phyloP scores from a whole-genome alignment of 2,329 filamentous ascomycete genomes.

The Fusarium sp. region DNA sequence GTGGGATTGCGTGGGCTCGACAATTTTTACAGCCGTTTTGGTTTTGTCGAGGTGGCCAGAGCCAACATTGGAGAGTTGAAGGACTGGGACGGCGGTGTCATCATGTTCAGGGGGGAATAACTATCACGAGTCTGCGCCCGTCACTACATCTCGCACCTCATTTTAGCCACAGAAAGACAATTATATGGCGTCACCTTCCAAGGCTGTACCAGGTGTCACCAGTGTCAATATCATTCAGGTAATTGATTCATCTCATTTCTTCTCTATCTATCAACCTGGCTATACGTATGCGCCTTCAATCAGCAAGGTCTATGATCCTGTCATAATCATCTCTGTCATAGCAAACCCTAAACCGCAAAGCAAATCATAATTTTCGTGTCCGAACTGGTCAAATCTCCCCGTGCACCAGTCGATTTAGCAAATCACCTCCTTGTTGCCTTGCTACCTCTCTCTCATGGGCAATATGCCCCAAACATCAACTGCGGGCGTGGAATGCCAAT shows the following conservation, averaged over 20 bases:
- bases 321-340: constrained; percentile 25
- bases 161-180: not conserved
- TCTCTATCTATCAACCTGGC: constrained; percentile 3
- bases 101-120: constrained; percentile 56
- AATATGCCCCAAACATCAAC: constrained; percentile 8
- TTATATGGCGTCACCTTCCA: not conserved
- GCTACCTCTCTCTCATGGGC: constrained; percentile 6
- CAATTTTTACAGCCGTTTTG: constrained; percentile 51
- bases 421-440: constrained; percentile 7
- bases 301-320: constrained; percentile 21
- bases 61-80: constrained; percentile 54
- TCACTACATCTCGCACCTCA: not conserved
- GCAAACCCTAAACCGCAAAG: constrained; percentile 13
- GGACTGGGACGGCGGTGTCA: constrained; percentile 53
- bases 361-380: constrained; percentile 15
- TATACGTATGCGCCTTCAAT: constrained; percentile 7
- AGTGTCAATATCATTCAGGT: not conserved
- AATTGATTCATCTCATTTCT: constrained; percentile 10
- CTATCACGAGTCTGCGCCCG: not conserved
- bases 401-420: constrained; percentile 6
- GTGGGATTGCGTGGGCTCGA: constrained; percentile 52
- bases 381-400: constrained; percentile 18
- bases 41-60: constrained; percentile 53
- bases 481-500: constrained; percentile 5
- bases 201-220: not conserved